Percentiles rank a stretch among this genome's conserved stretches.
phyloP scores from a whole-genome alignment of 2,329 filamentous ascomycete species.

The Colletotrichum magnum region DNA sequence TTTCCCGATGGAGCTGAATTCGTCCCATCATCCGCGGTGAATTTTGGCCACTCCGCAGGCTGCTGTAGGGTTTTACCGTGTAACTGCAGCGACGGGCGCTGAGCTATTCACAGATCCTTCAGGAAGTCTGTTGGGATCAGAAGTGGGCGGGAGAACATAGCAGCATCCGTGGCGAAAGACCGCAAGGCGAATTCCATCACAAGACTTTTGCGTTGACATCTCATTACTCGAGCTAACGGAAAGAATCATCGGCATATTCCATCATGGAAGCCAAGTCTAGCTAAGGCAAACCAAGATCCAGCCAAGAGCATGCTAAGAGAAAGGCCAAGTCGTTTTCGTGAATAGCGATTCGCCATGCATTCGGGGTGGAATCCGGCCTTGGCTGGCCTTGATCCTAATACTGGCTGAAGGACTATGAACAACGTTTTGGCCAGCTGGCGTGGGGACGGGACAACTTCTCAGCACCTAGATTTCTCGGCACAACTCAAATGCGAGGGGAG shows the following conservation, averaged over 20 bases:
- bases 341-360: not conserved
- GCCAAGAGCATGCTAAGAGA: not conserved
- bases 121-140: not conserved
- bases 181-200: not conserved
- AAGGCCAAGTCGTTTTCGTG: constrained; percentile 12
- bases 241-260: not conserved
- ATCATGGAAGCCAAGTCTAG: constrained; percentile 1
- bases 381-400: not conserved
- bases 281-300: not conserved
- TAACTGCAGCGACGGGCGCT: not conserved
- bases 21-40: constrained; percentile 15
- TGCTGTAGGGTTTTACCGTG: constrained; percentile 3
- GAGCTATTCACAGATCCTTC: not conserved
- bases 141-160: not conserved
- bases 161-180: not conserved
- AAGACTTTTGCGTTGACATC: too few species aligned
- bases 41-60: constrained; percentile 12
- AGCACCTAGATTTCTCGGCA: constrained; percentile 18
- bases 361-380: not conserved
- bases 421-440: constrained; percentile 9
- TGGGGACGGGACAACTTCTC: not conserved
- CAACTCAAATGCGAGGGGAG: not conserved
- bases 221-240: not conserved
- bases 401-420: not conserved
- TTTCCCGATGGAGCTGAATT: constrained; percentile 20